Percentiles rank a stretch among this genome's conserved stretches.
Evolutionary conservation across 106 monocot species (phyloP).

Genomic region (Cymbidium sinense): DNA sequence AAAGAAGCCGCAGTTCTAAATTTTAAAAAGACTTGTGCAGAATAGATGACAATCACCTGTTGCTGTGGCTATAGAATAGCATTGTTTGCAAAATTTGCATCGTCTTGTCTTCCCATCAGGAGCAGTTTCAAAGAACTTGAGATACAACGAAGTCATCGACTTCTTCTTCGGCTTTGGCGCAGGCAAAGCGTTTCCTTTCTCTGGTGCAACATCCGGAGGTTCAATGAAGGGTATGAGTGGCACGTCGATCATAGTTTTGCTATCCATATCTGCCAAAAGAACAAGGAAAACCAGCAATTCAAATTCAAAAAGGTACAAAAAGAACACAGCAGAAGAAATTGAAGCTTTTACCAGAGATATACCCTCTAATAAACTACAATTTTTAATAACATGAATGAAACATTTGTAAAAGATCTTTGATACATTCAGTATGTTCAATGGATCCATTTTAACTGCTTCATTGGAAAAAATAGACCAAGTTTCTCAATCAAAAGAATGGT

Average conservation of each 20-base stretch:
- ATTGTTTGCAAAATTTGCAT: slow-evolving; percentile 94
- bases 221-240: slow-evolving; percentile 42
- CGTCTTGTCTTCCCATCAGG: slow-evolving; percentile 76
- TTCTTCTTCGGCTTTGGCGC: slow-evolving; percentile 56
- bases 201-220: slow-evolving; percentile 21
- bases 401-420: neutral
- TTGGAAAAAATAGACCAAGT: neutral
- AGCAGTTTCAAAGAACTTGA: slow-evolving; percentile 82
- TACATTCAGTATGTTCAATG: neutral
- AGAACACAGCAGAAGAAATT: neutral
- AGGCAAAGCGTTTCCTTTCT: slow-evolving; percentile 34
- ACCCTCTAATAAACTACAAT: neutral
- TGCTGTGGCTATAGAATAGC: slow-evolving; percentile 84
- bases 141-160: slow-evolving; percentile 81
- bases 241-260: slow-evolving; percentile 50
- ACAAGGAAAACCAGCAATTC: neutral
- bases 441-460: neutral
- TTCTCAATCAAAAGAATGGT: neutral
- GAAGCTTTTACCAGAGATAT: neutral
- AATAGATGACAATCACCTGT: slow-evolving; percentile 45
- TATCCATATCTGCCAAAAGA: slow-evolving; percentile 36
- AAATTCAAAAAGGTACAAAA: neutral
- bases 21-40: neutral
- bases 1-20: neutral
- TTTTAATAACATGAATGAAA: neutral